Evolutionary conservation across 768 basidiomycete genomes (phyloP), one percentile per base, ranked within the genome.

Genomic region (Macrocybe gigantea): DNA sequence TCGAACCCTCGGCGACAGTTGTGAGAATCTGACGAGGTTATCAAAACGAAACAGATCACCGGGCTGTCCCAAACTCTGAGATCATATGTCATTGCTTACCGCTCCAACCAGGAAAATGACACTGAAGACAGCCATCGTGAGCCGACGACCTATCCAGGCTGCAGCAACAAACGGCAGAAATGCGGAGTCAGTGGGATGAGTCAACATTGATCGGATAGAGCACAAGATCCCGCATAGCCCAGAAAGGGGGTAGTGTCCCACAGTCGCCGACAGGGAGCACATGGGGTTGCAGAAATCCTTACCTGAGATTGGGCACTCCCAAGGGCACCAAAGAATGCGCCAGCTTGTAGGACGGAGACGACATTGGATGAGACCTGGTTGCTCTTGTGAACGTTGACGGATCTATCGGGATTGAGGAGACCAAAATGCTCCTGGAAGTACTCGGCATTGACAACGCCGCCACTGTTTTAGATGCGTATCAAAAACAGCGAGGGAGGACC

Each of bases 311-410:
- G 83, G 84, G 85, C 84, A 53, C 82, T 83, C 7, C 77, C 75
- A 5, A 94, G 61, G 10, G 90, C 88, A 49, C 91, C 92, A 58
- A 93, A 93, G 74, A 93, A 92, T 1, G 88, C 88, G 8, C 89
- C 89, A 4, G 82, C 88, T 60, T 93, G 91, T 7, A 93, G 73
- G 4, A 93, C 87, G 3, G 91, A 88, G 12, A 93, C 92, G 38
- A 94, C 83, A 53, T 88, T 90, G 38, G 85, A 84, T 0, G 83
- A 83, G n/a, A 92, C 70, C 4, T 72, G 67, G 48, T 84, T 75
- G 15, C 57, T 55, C 45, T 62, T 63, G 42, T 52, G 53, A 15
- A 41, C 32, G 60, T 82, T 64, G 37, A 63, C 60, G 1, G 55
- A 56, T 15, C 79, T 79, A 46, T 77, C 61, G 1, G 66, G 45